Conservation (phyloP, 2,329 filamentous ascomycete genomes). For the Grosmannia huntii region DNA sequence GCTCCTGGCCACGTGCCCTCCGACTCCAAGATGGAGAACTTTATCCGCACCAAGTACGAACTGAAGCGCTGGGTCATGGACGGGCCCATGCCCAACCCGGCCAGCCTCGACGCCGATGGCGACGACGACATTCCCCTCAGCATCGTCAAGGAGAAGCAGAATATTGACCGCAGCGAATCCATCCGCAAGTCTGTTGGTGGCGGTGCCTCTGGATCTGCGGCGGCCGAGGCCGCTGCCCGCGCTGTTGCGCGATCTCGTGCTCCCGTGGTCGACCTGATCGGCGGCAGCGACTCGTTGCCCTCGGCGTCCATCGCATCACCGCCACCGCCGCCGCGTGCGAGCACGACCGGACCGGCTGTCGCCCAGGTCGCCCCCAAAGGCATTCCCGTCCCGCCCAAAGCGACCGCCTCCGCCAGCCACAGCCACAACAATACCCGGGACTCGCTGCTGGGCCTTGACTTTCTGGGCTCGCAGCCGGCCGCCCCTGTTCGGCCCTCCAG, state of each 20-base stretch:
- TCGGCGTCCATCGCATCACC: conserved; percentile 36
- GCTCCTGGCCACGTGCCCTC: conserved; percentile 84
- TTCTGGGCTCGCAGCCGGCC: conserved; percentile 62
- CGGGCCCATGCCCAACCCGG: conserved; percentile 84
- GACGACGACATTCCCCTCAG: conserved; percentile 67
- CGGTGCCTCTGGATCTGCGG: conserved; percentile 25
- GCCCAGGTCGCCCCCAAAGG: conserved; percentile 45
- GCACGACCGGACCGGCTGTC: conserved; percentile 55
- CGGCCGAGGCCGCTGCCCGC: neutral
- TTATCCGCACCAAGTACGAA: conserved; percentile 98
- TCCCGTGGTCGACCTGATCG: conserved; percentile 56
- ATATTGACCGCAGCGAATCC: conserved; percentile 45
- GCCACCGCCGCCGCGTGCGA: conserved; percentile 51
- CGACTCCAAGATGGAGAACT: conserved; percentile 98
- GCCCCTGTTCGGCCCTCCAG: conserved; percentile 73
- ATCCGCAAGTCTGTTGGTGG: conserved; percentile 44
- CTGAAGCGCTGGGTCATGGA: conserved; percentile 99
- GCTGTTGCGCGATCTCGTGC: conserved; percentile 4
- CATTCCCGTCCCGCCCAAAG: conserved; percentile 53
- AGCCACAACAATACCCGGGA: conserved; percentile 54
- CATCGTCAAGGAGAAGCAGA: conserved; percentile 54
- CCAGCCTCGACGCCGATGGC: conserved; percentile 67
- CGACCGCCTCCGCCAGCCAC: conserved; percentile 44
- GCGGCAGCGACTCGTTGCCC: conserved; percentile 24
- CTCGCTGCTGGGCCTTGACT: conserved; percentile 83